A percentile compares a stretch with the other conserved stretches of the same genome.
Evolutionary conservation across 1,284 basidiomycete genomes (phyloP).

Genomic region (Kwoniella shivajii): DNA sequence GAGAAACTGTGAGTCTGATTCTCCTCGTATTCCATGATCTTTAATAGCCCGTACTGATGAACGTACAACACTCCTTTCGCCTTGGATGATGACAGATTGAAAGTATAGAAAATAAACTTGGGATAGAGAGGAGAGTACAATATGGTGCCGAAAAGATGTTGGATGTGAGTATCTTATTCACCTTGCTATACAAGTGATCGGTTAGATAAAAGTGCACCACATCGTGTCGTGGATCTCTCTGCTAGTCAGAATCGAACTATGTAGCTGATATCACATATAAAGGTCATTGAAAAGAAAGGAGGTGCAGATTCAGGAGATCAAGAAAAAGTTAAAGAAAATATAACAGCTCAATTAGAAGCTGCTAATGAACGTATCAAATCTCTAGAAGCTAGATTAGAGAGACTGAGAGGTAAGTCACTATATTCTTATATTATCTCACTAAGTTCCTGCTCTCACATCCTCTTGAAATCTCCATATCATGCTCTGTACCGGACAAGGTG

Average conservation of each 20-base stretch:
- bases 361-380: conserved; percentile 47
- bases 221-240: neutral
- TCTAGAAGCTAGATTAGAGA: conserved; percentile 44
- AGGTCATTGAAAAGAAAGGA: conserved; percentile 46
- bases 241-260: neutral
- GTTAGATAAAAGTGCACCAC: no score
- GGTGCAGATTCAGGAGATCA: conserved; percentile 31
- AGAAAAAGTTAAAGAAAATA: conserved; percentile 45
- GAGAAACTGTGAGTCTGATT: conserved; percentile 13
- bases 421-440: no score
- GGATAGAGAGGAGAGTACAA: conserved; percentile 57
- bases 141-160: conserved; percentile 61
- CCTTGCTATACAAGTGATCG: conserved; percentile 8
- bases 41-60: neutral
- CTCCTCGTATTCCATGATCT: neutral
- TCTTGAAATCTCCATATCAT: neutral
- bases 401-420: conserved; percentile 36
- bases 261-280: conserved; percentile 13
- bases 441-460: no score
- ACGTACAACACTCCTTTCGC: neutral
- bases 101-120: conserved; percentile 53
- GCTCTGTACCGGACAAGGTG: neutral
- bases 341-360: conserved; percentile 51
- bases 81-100: conserved; percentile 51
- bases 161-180: conserved; percentile 48